Evolutionary conservation across 495 filamentous ascomycete species (phyloP).

Genomic region (Immersiella caudata): DNA sequence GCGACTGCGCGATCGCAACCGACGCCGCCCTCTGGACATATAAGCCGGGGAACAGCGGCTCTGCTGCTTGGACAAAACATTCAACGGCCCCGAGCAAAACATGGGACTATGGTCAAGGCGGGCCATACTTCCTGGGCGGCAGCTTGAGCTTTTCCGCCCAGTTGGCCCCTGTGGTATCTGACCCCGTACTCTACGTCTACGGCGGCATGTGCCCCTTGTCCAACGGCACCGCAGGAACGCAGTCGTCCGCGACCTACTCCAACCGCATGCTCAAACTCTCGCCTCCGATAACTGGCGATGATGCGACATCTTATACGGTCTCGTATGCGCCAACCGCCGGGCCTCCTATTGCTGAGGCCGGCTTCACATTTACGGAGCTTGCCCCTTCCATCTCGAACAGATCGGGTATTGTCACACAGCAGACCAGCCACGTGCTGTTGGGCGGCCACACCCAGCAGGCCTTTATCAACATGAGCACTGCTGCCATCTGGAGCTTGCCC

Average conservation of each 20-base stretch:
- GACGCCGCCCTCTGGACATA: constrained; percentile 45
- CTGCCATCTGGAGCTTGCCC: constrained; percentile 84
- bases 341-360: constrained; percentile 77
- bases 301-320: constrained; percentile 24
- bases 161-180: constrained; percentile 50
- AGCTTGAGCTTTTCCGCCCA: constrained; percentile 68
- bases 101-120: constrained; percentile 39
- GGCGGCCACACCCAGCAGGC: constrained; percentile 83
- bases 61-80: constrained; percentile 35
- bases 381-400: constrained; percentile 58
- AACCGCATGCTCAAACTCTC: constrained; percentile 69
- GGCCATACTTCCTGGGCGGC: constrained; percentile 66
- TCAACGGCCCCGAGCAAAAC: constrained; percentile 24
- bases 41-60: constrained; percentile 25
- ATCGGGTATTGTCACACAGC: constrained; percentile 60
- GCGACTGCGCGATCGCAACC: constrained; percentile 60
- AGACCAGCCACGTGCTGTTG: constrained; percentile 77
- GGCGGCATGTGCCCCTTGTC: constrained; percentile 83
- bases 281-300: constrained; percentile 38
- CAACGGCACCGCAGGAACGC: constrained; percentile 52
- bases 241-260: constrained; percentile 71
- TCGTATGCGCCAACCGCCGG: constrained; percentile 30
- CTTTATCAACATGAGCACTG: constrained; percentile 91
- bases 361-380: constrained; percentile 78
- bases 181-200: constrained; percentile 68